Conservation (phyloP, 345 rosid species). For the Citrus hindsii region DNA sequence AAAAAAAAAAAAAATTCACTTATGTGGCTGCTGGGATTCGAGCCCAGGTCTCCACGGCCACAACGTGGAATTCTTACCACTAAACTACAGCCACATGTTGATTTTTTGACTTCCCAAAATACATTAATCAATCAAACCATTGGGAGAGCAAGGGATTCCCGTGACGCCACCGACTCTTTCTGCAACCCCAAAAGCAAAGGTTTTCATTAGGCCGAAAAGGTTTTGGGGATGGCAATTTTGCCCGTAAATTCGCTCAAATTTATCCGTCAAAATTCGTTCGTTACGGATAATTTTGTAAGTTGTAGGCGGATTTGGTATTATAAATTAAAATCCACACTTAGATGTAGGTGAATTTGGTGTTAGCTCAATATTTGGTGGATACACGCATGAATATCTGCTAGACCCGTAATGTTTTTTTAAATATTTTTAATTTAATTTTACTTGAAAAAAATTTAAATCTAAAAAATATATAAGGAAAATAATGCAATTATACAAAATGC, state of each 20-base stretch:
- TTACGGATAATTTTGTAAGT: too few species aligned
- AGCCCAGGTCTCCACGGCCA: constrained; percentile 95
- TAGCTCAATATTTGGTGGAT: rapidly evolving
- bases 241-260: rapidly evolving
- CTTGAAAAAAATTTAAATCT: too few species aligned
- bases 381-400: rapidly evolving
- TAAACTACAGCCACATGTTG: constrained; percentile 61
- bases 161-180: too few species aligned
- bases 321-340: rapidly evolving
- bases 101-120: too few species aligned
- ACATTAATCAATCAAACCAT: too few species aligned
- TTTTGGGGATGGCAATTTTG: too few species aligned
- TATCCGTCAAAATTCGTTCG: rapidly evolving
- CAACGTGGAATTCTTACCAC: constrained; percentile 87
- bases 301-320: too few species aligned
- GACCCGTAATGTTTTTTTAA: too few species aligned
- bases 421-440: too few species aligned
- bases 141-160: too few species aligned
- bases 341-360: rapidly evolving
- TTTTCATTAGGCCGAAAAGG: neutral
- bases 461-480: too few species aligned
- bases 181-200: constrained; percentile 26
- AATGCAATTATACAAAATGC: rapidly evolving
- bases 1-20: too few species aligned
- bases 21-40: constrained; percentile 81